These are phyloP conservation scores for Dalechampia spathulata DNA, from an alignment of 441 rosid species.

Conservation along the genomic window DNA sequence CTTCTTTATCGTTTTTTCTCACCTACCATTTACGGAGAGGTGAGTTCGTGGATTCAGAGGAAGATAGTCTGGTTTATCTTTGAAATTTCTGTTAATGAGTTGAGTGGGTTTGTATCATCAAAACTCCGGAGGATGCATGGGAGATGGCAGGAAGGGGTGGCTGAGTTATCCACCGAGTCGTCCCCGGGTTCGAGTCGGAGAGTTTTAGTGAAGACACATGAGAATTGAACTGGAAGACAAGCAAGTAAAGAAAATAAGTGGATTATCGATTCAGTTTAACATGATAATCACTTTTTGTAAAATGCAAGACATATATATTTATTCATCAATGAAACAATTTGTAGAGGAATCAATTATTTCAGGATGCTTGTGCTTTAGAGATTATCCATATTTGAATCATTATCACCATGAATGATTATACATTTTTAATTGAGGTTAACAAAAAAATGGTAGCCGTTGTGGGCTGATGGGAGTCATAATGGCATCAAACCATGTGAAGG, in stretches of 20 bases:
- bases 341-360: slow-evolving; percentile 5
- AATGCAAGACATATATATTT: slow-evolving; percentile 11
- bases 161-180: slow-evolving; percentile 56
- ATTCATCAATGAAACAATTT: slow-evolving; percentile 16
- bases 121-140: slow-evolving; percentile 24
- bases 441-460: slow-evolving; percentile 12
- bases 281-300: slow-evolving; percentile 22
- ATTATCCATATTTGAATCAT: no score
- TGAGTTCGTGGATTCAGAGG: no score
- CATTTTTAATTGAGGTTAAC: no score
- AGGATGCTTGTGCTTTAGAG: no score
- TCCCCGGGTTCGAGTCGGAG: slow-evolving; percentile 58
- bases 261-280: slow-evolving; percentile 2
- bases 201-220: not conserved
- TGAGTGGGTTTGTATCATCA: not conserved
- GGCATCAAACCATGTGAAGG: slow-evolving; percentile 26
- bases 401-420: no score
- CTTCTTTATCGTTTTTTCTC: slow-evolving; percentile 9
- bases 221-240: not conserved
- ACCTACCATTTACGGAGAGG: slow-evolving; percentile 14
- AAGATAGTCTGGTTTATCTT: no score
- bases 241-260: not conserved
- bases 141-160: slow-evolving; percentile 54
- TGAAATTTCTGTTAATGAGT: slow-evolving; percentile 7
- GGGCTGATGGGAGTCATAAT: slow-evolving; percentile 11